Evolutionary conservation across 768 basidiomycete species (phyloP).

Genomic region (Hemileccinum rubropunctum): DNA sequence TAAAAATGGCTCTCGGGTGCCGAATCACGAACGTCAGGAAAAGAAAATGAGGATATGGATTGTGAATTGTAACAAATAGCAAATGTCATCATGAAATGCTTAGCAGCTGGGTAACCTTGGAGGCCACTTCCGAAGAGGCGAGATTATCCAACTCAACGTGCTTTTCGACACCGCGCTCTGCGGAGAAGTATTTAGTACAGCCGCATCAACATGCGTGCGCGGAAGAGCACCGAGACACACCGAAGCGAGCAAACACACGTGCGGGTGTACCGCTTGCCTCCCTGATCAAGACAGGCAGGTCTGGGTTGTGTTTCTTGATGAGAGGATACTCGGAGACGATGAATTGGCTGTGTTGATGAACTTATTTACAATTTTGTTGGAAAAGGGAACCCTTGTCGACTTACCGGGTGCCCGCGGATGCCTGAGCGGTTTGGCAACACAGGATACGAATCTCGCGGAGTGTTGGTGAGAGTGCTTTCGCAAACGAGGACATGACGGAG

Average conservation of each 20-base stretch:
- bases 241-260: conserved; percentile 81
- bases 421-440: conserved; percentile 71
- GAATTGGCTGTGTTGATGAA: conserved; percentile 59
- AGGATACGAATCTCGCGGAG: conserved; percentile 79
- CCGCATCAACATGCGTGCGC: conserved; percentile 7
- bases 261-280: conserved; percentile 80
- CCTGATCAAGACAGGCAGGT: conserved; percentile 80
- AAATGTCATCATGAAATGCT: conserved; percentile 21
- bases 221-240: conserved; percentile 48
- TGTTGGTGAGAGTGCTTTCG: conserved; percentile 73
- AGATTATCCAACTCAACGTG: conserved; percentile 80
- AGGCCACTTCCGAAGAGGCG: conserved; percentile 66
- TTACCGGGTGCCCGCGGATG: conserved; percentile 79
- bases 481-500: conserved; percentile 55
- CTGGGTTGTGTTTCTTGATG: conserved; percentile 81
- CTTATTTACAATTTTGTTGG: conserved; percentile 4
- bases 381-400: conserved; percentile 17
- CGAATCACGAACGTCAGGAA: not conserved
- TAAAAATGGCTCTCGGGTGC: not conserved
- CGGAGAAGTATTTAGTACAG: conserved; percentile 17
- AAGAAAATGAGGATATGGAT: conserved; percentile 3
- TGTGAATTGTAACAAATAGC: conserved; percentile 3
- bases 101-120: conserved; percentile 65
- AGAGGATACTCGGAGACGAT: conserved; percentile 68
- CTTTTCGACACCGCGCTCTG: conserved; percentile 79